Conservation (phyloP, 768 basidiomycete genomes). For the Asterophora lycoperdoides region DNA sequence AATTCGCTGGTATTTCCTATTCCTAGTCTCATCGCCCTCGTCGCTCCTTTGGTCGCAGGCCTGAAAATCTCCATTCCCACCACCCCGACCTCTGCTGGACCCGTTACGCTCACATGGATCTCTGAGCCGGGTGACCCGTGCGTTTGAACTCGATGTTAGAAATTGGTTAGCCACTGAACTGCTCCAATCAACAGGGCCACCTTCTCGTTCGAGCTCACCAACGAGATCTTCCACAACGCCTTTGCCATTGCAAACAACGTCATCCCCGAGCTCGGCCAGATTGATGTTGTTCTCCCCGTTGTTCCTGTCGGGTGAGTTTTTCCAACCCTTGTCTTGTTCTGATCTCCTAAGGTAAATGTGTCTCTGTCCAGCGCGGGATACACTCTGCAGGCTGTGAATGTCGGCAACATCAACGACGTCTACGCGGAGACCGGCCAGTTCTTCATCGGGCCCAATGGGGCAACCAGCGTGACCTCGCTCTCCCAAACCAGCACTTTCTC, state of each 20-base stretch:
- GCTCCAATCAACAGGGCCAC: slow-evolving; percentile 7
- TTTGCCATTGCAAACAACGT: slow-evolving; percentile 58
- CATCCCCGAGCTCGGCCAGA: slow-evolving; percentile 24
- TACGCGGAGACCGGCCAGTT: slow-evolving; percentile 39
- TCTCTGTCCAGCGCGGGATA: slow-evolving; percentile 39
- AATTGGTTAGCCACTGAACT: not conserved
- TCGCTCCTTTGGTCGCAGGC: slow-evolving; percentile 45
- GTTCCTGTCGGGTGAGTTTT: slow-evolving; percentile 44
- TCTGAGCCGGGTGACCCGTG: slow-evolving; percentile 39
- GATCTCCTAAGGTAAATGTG: not conserved
- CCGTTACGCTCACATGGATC: slow-evolving; percentile 46
- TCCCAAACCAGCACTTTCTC: slow-evolving; percentile 5
- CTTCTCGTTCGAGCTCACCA: slow-evolving; percentile 46
- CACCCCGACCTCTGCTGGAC: slow-evolving; percentile 27
- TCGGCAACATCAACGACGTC: slow-evolving; percentile 42
- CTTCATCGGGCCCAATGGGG: slow-evolving; percentile 28
- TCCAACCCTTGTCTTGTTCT: not conserved
- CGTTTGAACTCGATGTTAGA: slow-evolving; percentile 15
- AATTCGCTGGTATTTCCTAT: not conserved
- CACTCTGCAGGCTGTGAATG: slow-evolving; percentile 41
- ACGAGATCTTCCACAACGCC: slow-evolving; percentile 45
- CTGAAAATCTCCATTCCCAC: slow-evolving; percentile 37
- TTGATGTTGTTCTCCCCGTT: slow-evolving; percentile 41
- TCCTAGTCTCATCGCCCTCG: slow-evolving; percentile 38
- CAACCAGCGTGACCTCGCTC: slow-evolving; percentile 4